Evolutionary conservation across 225 moss, liverwort and hornwort genomes (phyloP), one percentile per base, ranked within the genome.

Genomic region (Bryum argenteum): DNA sequence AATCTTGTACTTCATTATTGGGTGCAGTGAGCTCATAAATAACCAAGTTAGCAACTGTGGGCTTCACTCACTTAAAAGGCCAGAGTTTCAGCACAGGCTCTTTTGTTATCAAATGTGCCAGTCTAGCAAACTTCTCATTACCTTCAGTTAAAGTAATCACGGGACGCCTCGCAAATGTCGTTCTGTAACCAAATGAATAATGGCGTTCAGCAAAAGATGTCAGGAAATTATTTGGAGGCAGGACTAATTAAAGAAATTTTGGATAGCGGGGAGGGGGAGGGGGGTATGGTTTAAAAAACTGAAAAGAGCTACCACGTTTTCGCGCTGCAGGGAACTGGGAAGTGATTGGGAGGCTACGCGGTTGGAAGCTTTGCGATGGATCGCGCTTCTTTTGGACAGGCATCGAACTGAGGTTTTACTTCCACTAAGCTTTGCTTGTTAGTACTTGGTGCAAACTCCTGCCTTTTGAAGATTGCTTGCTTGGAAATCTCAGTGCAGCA

Each of bases 361-460:
- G n/a, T 80, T 96, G 73, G 96, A 93, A 84, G 96, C 96, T 23
- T 71, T 93, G 79, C 89, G 93, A 56, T 96, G 96, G 96, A 96
- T 96, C 60, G 84, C 91, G 62, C 53, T 90, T 56, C 87, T 93
- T 45, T 72, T 96, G 57, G 91, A 96, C 65, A 83, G 80, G 65
- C 87, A 96, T 72, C 87, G 90, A 75, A 87, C 90, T 59, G 91
- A 92, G 88, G 91, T 91, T 51, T 72, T 61, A 58, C 66, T 51
- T 62, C 26, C 42, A 21, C 58, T 71, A 24, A 33, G 44, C 40
- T 23, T 53, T 51, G 37, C 5, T 65, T 63, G 58, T 47, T 41
- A 21, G 40, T 56, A 55, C 61, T 65, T 68, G 33, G 50, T 61
- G 33, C n/a, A 61, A 61, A 20, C 59, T 59, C 21, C 28, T 41